These are phyloP conservation scores for Lactarius hengduanensis DNA, from an alignment of 768 basidiomycete species.

Conservation along the genomic window DNA sequence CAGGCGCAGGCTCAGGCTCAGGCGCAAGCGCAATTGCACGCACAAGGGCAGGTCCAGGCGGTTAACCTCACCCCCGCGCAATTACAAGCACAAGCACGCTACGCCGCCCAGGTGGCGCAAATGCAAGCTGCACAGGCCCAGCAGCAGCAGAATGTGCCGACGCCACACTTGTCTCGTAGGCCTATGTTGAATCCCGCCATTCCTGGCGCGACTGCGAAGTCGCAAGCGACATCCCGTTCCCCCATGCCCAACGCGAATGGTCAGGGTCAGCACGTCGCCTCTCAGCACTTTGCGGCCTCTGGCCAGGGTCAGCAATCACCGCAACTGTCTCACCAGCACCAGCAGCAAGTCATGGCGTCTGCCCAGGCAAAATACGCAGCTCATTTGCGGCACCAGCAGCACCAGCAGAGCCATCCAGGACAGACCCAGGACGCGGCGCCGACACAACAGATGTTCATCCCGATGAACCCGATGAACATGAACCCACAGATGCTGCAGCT, in stretches of 20 bases:
- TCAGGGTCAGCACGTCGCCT: conserved; percentile 29
- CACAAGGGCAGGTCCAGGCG: conserved; percentile 15
- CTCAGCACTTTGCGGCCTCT: conserved; percentile 14
- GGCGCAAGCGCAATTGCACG: conserved; percentile 28
- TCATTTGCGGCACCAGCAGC: conserved; percentile 27
- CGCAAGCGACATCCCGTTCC: conserved; percentile 22
- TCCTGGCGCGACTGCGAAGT: conserved; percentile 15
- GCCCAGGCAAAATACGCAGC: conserved; percentile 3
- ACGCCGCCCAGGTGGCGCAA: conserved; percentile 19
- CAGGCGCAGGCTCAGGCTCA: neutral
- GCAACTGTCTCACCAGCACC: conserved; percentile 22
- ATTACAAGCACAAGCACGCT: conserved; percentile 1
- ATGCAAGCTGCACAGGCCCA: conserved; percentile 26
- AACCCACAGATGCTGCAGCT: conserved; percentile 25
- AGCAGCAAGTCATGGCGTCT: conserved; percentile 12
- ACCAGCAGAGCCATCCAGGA: conserved; percentile 24
- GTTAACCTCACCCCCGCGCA: neutral
- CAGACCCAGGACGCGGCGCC: conserved; percentile 31
- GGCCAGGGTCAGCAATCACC: conserved; percentile 19
- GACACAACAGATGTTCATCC: conserved; percentile 29
- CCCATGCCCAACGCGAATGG: conserved; percentile 24
- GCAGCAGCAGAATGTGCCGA: conserved; percentile 31
- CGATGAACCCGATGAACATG: conserved; percentile 28
- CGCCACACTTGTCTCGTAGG: conserved; percentile 27
- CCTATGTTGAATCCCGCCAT: conserved; percentile 23